phyloP scores from a whole-genome alignment of 495 filamentous ascomycete species.

The Pseudevernia furfuracea region DNA sequence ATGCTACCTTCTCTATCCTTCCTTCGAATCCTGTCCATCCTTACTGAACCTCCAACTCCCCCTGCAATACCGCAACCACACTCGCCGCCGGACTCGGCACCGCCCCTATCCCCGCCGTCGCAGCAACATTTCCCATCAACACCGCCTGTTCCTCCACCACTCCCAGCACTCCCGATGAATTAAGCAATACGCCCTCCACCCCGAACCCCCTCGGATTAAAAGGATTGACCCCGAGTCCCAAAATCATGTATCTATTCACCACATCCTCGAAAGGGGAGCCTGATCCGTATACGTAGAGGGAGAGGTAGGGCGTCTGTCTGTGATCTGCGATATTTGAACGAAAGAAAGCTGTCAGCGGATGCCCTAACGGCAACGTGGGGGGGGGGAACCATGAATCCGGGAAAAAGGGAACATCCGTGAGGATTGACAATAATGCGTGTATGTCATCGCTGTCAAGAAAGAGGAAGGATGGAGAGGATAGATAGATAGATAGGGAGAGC shows the following conservation, averaged over 20 bases:
- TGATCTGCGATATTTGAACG: neutral
- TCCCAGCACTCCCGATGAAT: neutral
- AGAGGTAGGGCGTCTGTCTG: neutral
- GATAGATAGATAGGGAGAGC: neutral
- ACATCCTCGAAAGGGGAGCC: constrained; percentile 10
- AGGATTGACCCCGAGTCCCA: constrained; percentile 1
- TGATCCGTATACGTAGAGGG: neutral
- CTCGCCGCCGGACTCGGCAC: neutral
- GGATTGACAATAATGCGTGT: too few relatives aligned
- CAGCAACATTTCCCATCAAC: neutral
- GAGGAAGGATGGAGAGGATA: neutral
- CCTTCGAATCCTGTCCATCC: neutral
- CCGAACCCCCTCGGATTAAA: constrained; percentile 1
- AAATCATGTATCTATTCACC: constrained; percentile 7
- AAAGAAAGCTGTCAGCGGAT: neutral
- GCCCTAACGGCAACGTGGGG: too few relatives aligned
- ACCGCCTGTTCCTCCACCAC: neutral
- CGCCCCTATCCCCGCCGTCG: neutral
- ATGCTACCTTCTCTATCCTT: neutral
- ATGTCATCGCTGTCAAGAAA: too few relatives aligned
- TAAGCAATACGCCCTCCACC: neutral
- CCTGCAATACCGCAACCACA: neutral
- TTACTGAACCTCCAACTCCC: neutral
- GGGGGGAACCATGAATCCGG: too few relatives aligned
- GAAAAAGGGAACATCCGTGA: too few relatives aligned